Evolutionary conservation across 2,329 filamentous ascomycete genomes (phyloP).

Genomic region (Emmonsiellopsis sp.): DNA sequence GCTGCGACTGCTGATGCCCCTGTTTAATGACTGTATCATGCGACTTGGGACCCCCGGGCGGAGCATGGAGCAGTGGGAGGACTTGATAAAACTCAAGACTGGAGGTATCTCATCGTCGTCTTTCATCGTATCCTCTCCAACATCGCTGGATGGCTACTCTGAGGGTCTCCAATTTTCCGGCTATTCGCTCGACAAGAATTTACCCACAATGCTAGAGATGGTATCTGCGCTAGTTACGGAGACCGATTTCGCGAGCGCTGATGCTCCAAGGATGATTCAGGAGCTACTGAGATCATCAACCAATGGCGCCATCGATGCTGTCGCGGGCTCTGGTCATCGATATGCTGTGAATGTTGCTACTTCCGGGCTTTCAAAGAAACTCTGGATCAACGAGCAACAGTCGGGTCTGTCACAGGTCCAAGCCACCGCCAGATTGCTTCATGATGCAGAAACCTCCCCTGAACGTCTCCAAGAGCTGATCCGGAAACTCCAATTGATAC

Average conservation of each 20-base stretch:
- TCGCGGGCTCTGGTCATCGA: constrained; percentile 80
- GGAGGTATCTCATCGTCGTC: constrained; percentile 81
- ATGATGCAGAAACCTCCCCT: constrained; percentile 57
- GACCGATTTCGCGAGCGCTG: constrained; percentile 78
- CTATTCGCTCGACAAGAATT: constrained; percentile 80
- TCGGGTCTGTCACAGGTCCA: constrained; percentile 84
- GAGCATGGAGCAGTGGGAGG: constrained; percentile 90
- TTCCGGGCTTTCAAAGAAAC: constrained; percentile 62
- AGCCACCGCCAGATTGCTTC: constrained; percentile 62
- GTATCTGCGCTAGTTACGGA: constrained; percentile 71
- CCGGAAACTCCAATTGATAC: constrained; percentile 74
- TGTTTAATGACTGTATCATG: constrained; percentile 91
- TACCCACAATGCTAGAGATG: constrained; percentile 83
- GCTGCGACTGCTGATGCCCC: constrained; percentile 69
- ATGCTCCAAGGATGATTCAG: constrained; percentile 70
- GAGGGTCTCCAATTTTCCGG: constrained; percentile 81
- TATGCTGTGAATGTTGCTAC: constrained; percentile 80
- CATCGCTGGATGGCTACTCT: constrained; percentile 57
- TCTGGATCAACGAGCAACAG: constrained; percentile 72
- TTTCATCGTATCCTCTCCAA: constrained; percentile 69
- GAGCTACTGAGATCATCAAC: constrained; percentile 80
- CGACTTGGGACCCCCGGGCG: constrained; percentile 79
- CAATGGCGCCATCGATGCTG: constrained; percentile 82
- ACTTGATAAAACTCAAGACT: constrained; percentile 91
- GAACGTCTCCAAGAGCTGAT: constrained; percentile 68